These are phyloP conservation scores for Hibiscus syriacus DNA, from an alignment of 345 rosid species.

Conservation along the genomic window DNA sequence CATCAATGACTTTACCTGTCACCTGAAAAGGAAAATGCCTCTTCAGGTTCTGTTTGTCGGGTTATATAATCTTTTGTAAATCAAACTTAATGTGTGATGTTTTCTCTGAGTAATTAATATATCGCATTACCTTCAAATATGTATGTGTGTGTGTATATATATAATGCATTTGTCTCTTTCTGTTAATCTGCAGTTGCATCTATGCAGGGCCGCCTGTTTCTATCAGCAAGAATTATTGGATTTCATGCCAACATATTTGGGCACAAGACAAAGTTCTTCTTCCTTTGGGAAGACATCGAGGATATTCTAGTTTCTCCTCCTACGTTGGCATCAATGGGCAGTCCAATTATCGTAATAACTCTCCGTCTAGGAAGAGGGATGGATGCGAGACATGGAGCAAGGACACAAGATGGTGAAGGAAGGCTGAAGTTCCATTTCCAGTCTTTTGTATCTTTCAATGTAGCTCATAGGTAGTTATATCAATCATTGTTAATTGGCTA, in stretches of 20 bases:
- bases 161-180: background rate
- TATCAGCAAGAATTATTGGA: slow-evolving; percentile 89
- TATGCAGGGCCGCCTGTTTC: slow-evolving; percentile 82
- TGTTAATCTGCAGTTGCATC: slow-evolving; percentile 13
- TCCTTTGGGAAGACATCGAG: slow-evolving; percentile 96
- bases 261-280: slow-evolving; percentile 80
- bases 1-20: slow-evolving; percentile 96
- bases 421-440: slow-evolving; percentile 94
- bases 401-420: slow-evolving; percentile 77
- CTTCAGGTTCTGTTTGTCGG: slow-evolving; percentile 57
- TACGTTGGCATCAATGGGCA: slow-evolving; percentile 89
- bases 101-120: too few relatives aligned
- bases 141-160: too few relatives aligned
- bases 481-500: background rate
- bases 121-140: background rate
- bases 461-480: slow-evolving; percentile 37
- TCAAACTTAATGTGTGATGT: background rate
- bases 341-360: slow-evolving; percentile 76
- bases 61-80: slow-evolving; percentile 4
- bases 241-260: slow-evolving; percentile 89
- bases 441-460: slow-evolving; percentile 85
- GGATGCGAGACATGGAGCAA: slow-evolving; percentile 93
- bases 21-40: slow-evolving; percentile 88
- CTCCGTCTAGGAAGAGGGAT: slow-evolving; percentile 70
- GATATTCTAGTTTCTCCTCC: slow-evolving; percentile 75